These are phyloP conservation scores for Oidiodendron maius DNA, from an alignment of 495 filamentous ascomycete genomes.

Conservation along the genomic window DNA sequence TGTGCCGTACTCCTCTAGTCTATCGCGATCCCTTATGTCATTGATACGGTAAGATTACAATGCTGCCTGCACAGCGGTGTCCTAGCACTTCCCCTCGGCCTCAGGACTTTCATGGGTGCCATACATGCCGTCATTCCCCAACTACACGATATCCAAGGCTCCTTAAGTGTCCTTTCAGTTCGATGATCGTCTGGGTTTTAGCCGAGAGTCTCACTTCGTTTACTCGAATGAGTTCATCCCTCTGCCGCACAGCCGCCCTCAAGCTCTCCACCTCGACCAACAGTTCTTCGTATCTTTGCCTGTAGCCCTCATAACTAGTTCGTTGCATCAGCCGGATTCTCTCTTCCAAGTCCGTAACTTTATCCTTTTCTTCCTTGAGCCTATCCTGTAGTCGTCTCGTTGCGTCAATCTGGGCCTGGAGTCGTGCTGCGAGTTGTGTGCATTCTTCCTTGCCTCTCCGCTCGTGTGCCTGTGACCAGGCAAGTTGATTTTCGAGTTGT, in stretches of 20 bases:
- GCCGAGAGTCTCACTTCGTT: constrained; percentile 49
- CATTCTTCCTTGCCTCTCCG: constrained; percentile 15
- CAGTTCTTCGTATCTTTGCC: constrained; percentile 43
- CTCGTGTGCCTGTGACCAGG: constrained; percentile 13
- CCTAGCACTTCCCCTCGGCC: not conserved
- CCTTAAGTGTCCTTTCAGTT: constrained; percentile 5
- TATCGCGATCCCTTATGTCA: too few relatives aligned
- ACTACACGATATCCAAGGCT: not conserved
- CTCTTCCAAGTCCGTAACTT: constrained; percentile 47
- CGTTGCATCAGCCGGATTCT: constrained; percentile 44
- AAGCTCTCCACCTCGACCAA: constrained; percentile 51
- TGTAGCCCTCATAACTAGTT: constrained; percentile 30
- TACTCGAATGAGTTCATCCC: constrained; percentile 48
- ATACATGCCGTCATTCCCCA: not conserved
- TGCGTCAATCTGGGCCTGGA: constrained; percentile 10
- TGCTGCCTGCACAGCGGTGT: constrained; percentile 12
- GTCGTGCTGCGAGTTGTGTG: constrained; percentile 5
- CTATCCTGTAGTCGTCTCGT: constrained; percentile 34
- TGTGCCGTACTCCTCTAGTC: too few relatives aligned
- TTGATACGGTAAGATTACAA: not conserved
- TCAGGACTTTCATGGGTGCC: not conserved
- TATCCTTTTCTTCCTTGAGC: constrained; percentile 45
- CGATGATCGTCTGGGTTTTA: constrained; percentile 37
- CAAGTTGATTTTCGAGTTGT: constrained; percentile 13
- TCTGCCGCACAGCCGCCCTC: constrained; percentile 44